A percentile compares a stretch with the other conserved stretches of the same genome.
Evolutionary conservation across 331 rosid species (phyloP).

Genomic region (Acacia concinna): DNA sequence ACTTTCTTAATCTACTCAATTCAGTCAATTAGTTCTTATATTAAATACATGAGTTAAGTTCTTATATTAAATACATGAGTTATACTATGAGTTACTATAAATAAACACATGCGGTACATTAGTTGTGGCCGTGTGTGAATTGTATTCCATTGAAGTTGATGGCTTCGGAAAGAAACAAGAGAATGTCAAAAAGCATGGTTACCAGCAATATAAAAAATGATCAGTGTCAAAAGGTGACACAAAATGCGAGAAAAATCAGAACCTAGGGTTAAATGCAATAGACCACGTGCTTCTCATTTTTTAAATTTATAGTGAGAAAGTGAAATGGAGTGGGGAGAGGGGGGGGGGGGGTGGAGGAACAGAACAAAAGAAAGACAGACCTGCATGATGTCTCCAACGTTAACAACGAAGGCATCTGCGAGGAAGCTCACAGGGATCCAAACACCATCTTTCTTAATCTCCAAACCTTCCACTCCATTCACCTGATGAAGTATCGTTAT

Average conservation of each 20-base stretch:
- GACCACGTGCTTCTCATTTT: conserved; percentile 23
- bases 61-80: too few relatives aligned
- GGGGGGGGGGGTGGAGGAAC: not conserved
- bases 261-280: conserved; percentile 13
- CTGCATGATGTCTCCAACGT: conserved; percentile 73
- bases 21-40: too few relatives aligned
- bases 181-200: not conserved
- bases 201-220: not conserved
- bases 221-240: not conserved
- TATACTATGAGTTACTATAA: too few relatives aligned
- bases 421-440: conserved; percentile 62
- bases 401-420: conserved; percentile 56
- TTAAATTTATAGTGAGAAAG: not conserved
- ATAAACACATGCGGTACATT: too few relatives aligned
- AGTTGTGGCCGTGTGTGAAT: not conserved
- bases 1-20: too few relatives aligned
- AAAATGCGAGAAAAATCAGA: not conserved
- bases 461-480: conserved; percentile 68
- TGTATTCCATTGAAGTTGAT: not conserved
- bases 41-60: too few relatives aligned
- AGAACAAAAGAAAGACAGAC: conserved; percentile 35
- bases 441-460: conserved; percentile 63
- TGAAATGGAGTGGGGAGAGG: not conserved
- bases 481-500: conserved; percentile 69
- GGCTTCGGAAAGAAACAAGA: not conserved